Percentiles rank a stretch among this genome's conserved stretches.
These are phyloP conservation scores for Jaltomata sinuosa DNA, from an alignment of 257 asterid genomes.

Conservation along the genomic window DNA sequence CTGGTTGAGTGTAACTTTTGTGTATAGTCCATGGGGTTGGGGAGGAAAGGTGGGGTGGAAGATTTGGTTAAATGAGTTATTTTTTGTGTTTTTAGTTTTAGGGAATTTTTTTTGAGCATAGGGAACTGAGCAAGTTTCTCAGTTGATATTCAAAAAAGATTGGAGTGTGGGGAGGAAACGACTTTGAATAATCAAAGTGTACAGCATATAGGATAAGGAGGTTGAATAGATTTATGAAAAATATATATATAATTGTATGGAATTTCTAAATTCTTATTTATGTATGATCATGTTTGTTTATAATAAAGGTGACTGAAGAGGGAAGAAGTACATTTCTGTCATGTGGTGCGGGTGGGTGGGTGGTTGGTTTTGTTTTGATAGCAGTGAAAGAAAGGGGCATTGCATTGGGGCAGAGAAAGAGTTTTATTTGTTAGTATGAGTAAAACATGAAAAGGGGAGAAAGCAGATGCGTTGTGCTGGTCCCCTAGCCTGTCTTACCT, in stretches of 20 bases:
- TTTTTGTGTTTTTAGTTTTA: slow-evolving; percentile 5
- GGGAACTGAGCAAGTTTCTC: slow-evolving; percentile 42
- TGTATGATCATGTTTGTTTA: neutral
- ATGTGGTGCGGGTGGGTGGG: slow-evolving; percentile 5
- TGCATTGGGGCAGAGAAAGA: slow-evolving; percentile 19
- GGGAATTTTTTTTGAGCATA: slow-evolving; percentile 29
- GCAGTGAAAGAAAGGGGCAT: slow-evolving; percentile 23
- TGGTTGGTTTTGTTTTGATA: slow-evolving; percentile 23
- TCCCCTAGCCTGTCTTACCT: slow-evolving; percentile 19
- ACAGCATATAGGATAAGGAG: slow-evolving; percentile 41
- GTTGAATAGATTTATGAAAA: slow-evolving; percentile 17
- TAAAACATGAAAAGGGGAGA: slow-evolving; percentile 80
- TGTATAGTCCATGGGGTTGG: slow-evolving; percentile 36
- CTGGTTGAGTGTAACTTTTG: slow-evolving; percentile 24
- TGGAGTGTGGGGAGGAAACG: slow-evolving; percentile 7
- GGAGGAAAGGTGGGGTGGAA: neutral
- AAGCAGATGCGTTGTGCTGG: slow-evolving; percentile 39
- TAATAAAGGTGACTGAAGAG: neutral
- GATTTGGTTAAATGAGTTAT: slow-evolving; percentile 25
- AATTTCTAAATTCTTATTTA: neutral
- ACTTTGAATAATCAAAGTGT: slow-evolving; percentile 57
- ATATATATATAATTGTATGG: slow-evolving; percentile 4
- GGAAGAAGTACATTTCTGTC: slow-evolving; percentile 3
- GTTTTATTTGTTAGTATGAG: neutral
- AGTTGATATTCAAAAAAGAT: slow-evolving; percentile 29